phyloP scores from a whole-genome alignment of 1,139 yeast species.

The Wickerhamomyces sp. region DNA sequence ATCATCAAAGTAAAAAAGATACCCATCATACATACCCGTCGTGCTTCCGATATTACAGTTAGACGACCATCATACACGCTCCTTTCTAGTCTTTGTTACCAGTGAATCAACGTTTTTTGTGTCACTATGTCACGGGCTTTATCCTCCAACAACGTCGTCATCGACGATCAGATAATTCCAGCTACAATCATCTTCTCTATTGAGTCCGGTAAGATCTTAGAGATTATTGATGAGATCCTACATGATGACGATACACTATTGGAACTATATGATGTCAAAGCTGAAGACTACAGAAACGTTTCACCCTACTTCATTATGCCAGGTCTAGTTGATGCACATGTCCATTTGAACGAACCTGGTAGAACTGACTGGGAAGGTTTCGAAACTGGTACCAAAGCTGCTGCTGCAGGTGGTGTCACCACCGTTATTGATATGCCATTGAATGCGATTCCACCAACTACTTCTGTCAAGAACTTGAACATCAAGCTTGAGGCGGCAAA shows the following conservation, averaged over 20 bases:
- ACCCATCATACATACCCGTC: too few relatives aligned
- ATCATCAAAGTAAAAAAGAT: too few relatives aligned
- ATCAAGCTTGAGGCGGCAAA: slow-evolving; percentile 72
- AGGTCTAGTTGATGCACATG: slow-evolving; percentile 91
- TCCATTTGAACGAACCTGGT: slow-evolving; percentile 91
- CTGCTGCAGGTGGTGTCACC: slow-evolving; percentile 94
- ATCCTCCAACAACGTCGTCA: slow-evolving; percentile 58
- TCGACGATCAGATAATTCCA: slow-evolving; percentile 44
- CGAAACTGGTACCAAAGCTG: slow-evolving; percentile 87
- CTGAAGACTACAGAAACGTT: slow-evolving; percentile 44
- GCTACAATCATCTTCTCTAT: slow-evolving; percentile 67
- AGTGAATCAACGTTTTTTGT: not conserved
- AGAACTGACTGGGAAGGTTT: slow-evolving; percentile 96
- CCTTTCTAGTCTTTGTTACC: not conserved
- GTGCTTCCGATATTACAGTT: too few relatives aligned
- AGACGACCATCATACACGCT: not conserved
- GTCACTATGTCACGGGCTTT: slow-evolving; percentile 40
- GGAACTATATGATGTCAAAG: slow-evolving; percentile 36
- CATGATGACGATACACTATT: slow-evolving; percentile 36
- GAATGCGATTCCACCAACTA: slow-evolving; percentile 93
- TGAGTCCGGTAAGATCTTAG: slow-evolving; percentile 61
- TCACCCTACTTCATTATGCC: slow-evolving; percentile 73
- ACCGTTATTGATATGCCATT: slow-evolving; percentile 95
- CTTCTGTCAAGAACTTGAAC: slow-evolving; percentile 71
- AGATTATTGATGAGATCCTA: slow-evolving; percentile 37